phyloP scores from a whole-genome alignment of 768 basidiomycete genomes.

The Tylopilus plumbeoviolaceoides region DNA sequence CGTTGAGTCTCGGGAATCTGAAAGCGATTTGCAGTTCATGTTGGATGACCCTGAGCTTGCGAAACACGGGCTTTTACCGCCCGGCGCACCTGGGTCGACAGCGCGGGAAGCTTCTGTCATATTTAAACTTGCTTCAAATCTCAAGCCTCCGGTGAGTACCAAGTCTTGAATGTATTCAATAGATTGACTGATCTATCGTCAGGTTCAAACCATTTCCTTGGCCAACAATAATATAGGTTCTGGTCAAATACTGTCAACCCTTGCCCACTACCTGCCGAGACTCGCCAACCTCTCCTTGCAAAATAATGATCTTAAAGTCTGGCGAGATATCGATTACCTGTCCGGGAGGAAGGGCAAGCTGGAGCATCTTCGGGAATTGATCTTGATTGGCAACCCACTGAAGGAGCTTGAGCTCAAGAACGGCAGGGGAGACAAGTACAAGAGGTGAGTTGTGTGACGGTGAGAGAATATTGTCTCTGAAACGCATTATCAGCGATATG shows the following conservation, averaged over 20 bases:
- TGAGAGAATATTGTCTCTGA: background rate
- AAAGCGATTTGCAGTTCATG: conserved; percentile 53
- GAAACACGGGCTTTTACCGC: conserved; percentile 65
- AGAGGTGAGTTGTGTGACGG: conserved; percentile 45
- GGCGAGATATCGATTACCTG: conserved; percentile 68
- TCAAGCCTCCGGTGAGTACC: conserved; percentile 64
- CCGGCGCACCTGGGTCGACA: conserved; percentile 62
- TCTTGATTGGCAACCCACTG: conserved; percentile 73
- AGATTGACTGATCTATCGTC: background rate
- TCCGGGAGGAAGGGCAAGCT: conserved; percentile 56
- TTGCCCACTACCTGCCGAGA: conserved; percentile 73
- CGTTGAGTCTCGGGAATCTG: background rate
- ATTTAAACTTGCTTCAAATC: conserved; percentile 79
- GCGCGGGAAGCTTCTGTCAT: conserved; percentile 73
- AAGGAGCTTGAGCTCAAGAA: conserved; percentile 55
- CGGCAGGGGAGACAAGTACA: conserved; percentile 60
- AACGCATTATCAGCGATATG: conserved; percentile 56
- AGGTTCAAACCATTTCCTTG: conserved; percentile 81
- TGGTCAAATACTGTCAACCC: conserved; percentile 54
- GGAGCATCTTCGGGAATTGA: conserved; percentile 63
- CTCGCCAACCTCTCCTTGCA: conserved; percentile 78
- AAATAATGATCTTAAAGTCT: conserved; percentile 65
- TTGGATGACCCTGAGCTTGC: conserved; percentile 71
- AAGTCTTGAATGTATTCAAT: background rate
- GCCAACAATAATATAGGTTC: conserved; percentile 70